These are phyloP conservation scores for Rhodotorula sp. DNA, from an alignment of 1,284 basidiomycete genomes.

Conservation along the genomic window DNA sequence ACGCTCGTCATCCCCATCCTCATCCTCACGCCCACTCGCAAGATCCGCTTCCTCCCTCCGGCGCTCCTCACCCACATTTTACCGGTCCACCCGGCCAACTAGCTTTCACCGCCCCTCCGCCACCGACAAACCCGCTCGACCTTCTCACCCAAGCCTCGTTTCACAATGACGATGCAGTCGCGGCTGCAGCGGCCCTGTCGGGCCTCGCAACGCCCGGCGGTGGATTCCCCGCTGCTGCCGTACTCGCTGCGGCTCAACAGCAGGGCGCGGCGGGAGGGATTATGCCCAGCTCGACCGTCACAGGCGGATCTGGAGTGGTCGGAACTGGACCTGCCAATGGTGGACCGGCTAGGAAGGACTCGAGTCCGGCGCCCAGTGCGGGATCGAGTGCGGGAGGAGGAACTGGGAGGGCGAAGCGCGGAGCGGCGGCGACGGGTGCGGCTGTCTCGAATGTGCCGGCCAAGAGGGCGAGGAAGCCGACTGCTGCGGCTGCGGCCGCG, in stretches of 20 bases:
- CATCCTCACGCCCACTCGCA: background rate
- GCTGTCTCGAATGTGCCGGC: background rate
- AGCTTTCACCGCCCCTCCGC: slow-evolving; percentile 20
- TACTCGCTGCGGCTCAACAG: slow-evolving; percentile 20
- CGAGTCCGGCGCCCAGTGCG: slow-evolving; percentile 10
- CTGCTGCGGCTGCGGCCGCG: slow-evolving; percentile 23
- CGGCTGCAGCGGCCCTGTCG: slow-evolving; percentile 43
- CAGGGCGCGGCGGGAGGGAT: background rate
- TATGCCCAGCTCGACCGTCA: slow-evolving; percentile 19
- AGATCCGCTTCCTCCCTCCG: slow-evolving; percentile 1
- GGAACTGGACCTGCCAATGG: background rate
- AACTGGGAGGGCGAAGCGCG: slow-evolving; percentile 13
- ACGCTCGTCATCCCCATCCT: background rate
- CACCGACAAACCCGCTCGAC: slow-evolving; percentile 46
- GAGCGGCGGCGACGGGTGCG: background rate
- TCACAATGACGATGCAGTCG: slow-evolving; percentile 38
- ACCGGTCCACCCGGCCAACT: slow-evolving; percentile 53
- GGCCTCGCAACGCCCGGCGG: slow-evolving; percentile 41
- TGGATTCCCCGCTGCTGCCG: slow-evolving; percentile 23
- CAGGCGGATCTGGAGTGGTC: background rate
- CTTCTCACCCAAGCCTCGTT: slow-evolving; percentile 41
- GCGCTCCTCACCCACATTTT: background rate
- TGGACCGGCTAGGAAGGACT: background rate
- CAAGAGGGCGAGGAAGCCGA: slow-evolving; percentile 9
- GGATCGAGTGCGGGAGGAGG: background rate